Evolutionary conservation across 495 filamentous ascomycete genomes (phyloP), one percentile per base, ranked within the genome.

Genomic region (Hyaloscypha finlandica): DNA sequence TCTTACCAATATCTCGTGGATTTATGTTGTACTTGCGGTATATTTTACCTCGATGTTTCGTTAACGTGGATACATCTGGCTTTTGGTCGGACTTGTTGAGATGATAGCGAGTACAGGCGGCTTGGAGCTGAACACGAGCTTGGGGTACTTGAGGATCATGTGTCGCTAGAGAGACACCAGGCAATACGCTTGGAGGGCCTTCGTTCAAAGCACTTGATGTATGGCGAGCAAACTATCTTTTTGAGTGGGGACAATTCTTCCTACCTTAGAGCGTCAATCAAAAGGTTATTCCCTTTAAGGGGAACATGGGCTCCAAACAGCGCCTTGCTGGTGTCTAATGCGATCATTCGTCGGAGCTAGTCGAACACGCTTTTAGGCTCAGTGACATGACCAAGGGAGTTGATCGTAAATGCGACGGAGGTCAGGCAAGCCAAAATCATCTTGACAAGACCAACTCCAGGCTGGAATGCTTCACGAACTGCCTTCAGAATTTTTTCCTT

Each of bases 1-100:
- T 75, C 51, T 32, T 51, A 4, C 64, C 75, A 20, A 76, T 62
- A 30, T 67, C 65, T 8, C 8, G 16, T 3, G 30, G 16, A 19
- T 58, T 11, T 3, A 67, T 61, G 20, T 48, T n/a, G 19, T 56
- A 16, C 2, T 16, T 19, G 55, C 65, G 37, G 51, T 45, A 67
- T 1, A 42, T 22, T 8, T 19, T 35, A 5, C 55, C 57, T 39
- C 65, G 57, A 8, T 45, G 25, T 22, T 57, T 61, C 39, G 11
- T 33, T 56, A 0, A 67, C 35, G 6, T 55, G 5, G 65, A 29
- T 0, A 67, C 65, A 14, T 67, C 58, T 2, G 45, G 57, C 9
- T 61, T 19, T 1, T 25, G 32, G n/a, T 67, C 58, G 25, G 61
- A 25, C 9, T 55, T 19, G 8, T 25, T 30, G 19, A 31, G 16